Evolutionary conservation across 148 eudicot genomes (phyloP).

Genomic region (Vaccinium corymbosum): DNA sequence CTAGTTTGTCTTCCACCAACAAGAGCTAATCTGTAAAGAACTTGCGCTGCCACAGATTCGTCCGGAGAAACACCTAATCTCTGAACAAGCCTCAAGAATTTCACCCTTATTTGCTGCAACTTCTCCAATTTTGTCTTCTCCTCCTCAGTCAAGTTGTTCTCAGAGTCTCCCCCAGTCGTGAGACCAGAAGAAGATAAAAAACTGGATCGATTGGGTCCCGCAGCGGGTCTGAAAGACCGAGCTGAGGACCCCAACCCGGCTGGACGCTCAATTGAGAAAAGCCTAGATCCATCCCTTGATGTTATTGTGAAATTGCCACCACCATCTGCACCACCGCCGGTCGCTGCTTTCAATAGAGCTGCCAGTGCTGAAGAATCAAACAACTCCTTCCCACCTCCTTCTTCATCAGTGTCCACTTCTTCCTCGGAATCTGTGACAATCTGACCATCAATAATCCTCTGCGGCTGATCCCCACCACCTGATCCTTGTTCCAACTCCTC

Average conservation of each 20-base stretch:
- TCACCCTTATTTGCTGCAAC: conserved; percentile 69
- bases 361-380: conserved; percentile 92
- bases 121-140: conserved; percentile 76
- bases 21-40: conserved; percentile 69
- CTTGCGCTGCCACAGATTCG: conserved; percentile 79
- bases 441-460: conserved; percentile 63
- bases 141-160: conserved; percentile 64
- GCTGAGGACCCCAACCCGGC: conserved; percentile 85
- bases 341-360: conserved; percentile 87
- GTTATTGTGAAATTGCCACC: conserved; percentile 62
- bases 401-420: conserved; percentile 80
- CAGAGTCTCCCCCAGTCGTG: conserved; percentile 37
- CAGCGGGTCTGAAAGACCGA: conserved; percentile 53
- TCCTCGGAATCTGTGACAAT: conserved; percentile 83
- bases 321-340: conserved; percentile 58
- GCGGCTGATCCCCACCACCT: conserved; percentile 38
- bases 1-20: conserved; percentile 66
- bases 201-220: conserved; percentile 43
- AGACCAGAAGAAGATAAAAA: conserved; percentile 40
- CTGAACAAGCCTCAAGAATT: conserved; percentile 83
- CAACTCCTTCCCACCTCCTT: conserved; percentile 70
- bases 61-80: conserved; percentile 75
- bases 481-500: conserved; percentile 68
- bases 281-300: conserved; percentile 83
- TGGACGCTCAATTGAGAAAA: conserved; percentile 92